These are phyloP conservation scores for Verbascum thapsus DNA, from an alignment of 257 asterid genomes.

Conservation along the genomic window DNA sequence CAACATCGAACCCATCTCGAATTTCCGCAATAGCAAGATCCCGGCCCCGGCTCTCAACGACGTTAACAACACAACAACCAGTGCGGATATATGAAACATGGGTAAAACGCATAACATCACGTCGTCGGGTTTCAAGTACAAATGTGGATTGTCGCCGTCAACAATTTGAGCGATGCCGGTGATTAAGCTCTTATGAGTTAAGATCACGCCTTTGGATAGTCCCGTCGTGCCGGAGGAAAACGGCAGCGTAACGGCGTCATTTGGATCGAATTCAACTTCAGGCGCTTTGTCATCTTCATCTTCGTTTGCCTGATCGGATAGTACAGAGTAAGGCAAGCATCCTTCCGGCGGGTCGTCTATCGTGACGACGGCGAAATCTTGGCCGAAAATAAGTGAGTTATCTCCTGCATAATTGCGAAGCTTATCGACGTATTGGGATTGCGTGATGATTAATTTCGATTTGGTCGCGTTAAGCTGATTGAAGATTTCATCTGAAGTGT, in stretches of 20 bases:
- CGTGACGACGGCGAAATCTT: conserved; percentile 53
- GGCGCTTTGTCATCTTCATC: conserved; percentile 31
- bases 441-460: conserved; percentile 63
- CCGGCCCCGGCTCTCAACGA: conserved; percentile 69
- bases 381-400: conserved; percentile 37
- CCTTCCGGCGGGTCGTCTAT: conserved; percentile 58
- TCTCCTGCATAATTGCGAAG: conserved; percentile 50
- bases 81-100: conserved; percentile 64
- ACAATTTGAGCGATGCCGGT: conserved; percentile 70
- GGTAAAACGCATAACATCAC: conserved; percentile 77
- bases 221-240: conserved; percentile 60
- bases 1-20: conserved; percentile 62
- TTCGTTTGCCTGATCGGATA: conserved; percentile 39
- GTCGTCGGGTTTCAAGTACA: conserved; percentile 52
- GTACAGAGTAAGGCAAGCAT: conserved; percentile 60
- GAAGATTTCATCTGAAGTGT: conserved; percentile 61
- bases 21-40: conserved; percentile 66
- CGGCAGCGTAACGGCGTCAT: conserved; percentile 49
- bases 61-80: conserved; percentile 64
- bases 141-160: conserved; percentile 80
- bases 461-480: conserved; percentile 59
- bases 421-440: conserved; percentile 69
- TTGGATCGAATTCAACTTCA: conserved; percentile 20
- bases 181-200: conserved; percentile 54
- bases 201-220: conserved; percentile 50